Evolutionary conservation across 116 monocot genomes (phyloP).

Genomic region (Posidonia oceanica): DNA sequence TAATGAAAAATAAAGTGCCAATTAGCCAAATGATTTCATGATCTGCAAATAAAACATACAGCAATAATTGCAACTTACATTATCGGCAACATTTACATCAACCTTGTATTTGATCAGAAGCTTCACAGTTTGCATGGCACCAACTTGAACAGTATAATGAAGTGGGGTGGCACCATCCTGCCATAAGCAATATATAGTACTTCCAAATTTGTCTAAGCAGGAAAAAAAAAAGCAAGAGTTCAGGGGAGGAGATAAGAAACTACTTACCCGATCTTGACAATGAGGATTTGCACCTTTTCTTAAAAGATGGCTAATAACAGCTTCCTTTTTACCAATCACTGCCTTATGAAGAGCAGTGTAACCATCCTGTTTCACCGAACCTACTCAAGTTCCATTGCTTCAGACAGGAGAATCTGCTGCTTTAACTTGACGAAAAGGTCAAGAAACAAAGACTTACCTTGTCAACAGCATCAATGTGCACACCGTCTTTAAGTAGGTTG

Average conservation of each 20-base stretch:
- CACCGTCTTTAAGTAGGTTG: constrained; percentile 49
- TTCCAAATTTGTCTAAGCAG: neutral
- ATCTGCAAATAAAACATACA: neutral
- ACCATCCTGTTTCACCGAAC: constrained; percentile 72
- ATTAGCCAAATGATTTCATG: neutral
- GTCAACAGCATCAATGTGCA: constrained; percentile 61
- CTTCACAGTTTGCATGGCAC: constrained; percentile 92
- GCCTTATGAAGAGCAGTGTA: constrained; percentile 82
- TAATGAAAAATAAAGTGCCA: neutral
- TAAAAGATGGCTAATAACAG: constrained; percentile 86
- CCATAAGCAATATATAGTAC: neutral
- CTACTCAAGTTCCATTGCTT: constrained; percentile 15
- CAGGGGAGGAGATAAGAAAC: neutral
- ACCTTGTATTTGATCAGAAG: constrained; percentile 83
- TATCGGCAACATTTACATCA: constrained; percentile 86
- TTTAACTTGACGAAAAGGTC: neutral
- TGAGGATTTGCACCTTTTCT: constrained; percentile 94
- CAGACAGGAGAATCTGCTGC: neutral
- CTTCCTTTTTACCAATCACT: constrained; percentile 88
- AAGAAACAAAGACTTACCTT: constrained; percentile 27
- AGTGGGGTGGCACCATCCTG: constrained; percentile 89
- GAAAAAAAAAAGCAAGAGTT: neutral
- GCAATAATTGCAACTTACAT: constrained; percentile 32
- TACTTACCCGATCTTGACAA: constrained; percentile 53
- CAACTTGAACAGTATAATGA: constrained; percentile 94